A percentile compares a stretch with the other conserved stretches of the same genome.
Evolutionary conservation across 2,329 filamentous ascomycete genomes (phyloP).

Genomic region (Cercospora sp.): DNA sequence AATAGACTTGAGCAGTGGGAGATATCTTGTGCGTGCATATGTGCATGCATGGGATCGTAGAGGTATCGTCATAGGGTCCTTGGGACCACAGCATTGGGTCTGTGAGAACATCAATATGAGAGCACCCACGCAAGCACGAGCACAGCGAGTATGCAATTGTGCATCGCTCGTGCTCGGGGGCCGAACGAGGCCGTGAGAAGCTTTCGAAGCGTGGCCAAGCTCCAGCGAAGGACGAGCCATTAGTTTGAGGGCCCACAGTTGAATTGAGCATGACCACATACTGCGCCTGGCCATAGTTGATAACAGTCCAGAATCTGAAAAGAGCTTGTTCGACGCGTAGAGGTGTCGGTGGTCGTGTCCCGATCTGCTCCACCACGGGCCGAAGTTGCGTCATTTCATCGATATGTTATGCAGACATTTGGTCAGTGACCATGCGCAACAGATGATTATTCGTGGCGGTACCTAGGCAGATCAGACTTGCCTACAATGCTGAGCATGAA

Average conservation of each 20-base stretch:
- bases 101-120: not conserved
- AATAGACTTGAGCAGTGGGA: not conserved
- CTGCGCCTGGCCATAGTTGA: not conserved
- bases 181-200: slow-evolving; percentile 2
- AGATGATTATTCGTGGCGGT: no score
- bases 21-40: not conserved
- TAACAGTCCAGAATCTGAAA: not conserved
- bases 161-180: slow-evolving; percentile 9
- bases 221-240: not conserved
- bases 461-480: no score
- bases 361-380: not conserved
- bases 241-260: not conserved
- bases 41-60: not conserved
- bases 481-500: not conserved
- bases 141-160: not conserved
- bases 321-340: not conserved
- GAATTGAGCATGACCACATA: not conserved
- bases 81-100: not conserved
- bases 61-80: slow-evolving; percentile 7
- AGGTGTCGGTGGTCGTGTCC: not conserved
- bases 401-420: not conserved
- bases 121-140: not conserved
- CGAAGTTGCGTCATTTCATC: not conserved
- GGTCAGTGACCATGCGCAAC: no score
- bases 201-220: not conserved